phyloP scores from a whole-genome alignment of 2,329 filamentous ascomycete genomes.

The Alternaria sp. region DNA sequence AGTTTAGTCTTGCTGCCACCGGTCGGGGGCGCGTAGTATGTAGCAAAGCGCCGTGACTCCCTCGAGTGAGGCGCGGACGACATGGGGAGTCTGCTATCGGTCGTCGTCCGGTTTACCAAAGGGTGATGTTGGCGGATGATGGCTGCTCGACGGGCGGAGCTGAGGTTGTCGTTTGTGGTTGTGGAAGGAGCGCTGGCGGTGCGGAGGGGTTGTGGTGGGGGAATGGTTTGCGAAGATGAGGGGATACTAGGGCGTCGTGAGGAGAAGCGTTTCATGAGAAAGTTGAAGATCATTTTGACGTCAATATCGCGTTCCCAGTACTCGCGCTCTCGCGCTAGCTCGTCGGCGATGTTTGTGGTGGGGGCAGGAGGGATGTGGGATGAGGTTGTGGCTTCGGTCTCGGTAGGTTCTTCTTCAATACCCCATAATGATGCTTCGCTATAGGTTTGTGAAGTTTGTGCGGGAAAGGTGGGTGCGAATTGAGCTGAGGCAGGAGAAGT shows the following conservation, averaged over 20 bases:
- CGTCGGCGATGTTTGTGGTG: slow-evolving; percentile 32
- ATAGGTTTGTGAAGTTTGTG: slow-evolving; percentile 39
- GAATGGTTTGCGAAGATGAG: slow-evolving; percentile 12
- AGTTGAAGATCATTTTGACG: slow-evolving; percentile 88
- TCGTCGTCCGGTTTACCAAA: slow-evolving; percentile 66
- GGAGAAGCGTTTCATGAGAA: slow-evolving; percentile 47
- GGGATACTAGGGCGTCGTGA: slow-evolving; percentile 41
- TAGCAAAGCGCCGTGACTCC: slow-evolving; percentile 18
- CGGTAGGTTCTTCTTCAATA: slow-evolving; percentile 66
- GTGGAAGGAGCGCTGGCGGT: not conserved
- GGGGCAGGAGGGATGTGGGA: slow-evolving; percentile 34
- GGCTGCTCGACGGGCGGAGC: slow-evolving; percentile 71
- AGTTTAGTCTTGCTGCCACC: slow-evolving; percentile 16
- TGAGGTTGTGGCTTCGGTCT: slow-evolving; percentile 54
- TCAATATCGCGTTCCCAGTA: slow-evolving; percentile 96
- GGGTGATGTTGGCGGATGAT: slow-evolving; percentile 90
- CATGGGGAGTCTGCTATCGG: slow-evolving; percentile 33
- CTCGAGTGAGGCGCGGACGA: slow-evolving; percentile 23
- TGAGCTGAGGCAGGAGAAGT: slow-evolving; percentile 48
- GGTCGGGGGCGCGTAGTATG: slow-evolving; percentile 4
- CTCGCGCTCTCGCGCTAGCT: slow-evolving; percentile 62
- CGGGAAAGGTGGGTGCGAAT: slow-evolving; percentile 57
- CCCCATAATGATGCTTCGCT: slow-evolving; percentile 68
- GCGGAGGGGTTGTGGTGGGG: slow-evolving; percentile 2
- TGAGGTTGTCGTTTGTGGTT: slow-evolving; percentile 22